Percentiles rank a stretch among this genome's conserved stretches.
phyloP scores from a whole-genome alignment of 177 flowering plant species.

The Vitis hybrid region DNA sequence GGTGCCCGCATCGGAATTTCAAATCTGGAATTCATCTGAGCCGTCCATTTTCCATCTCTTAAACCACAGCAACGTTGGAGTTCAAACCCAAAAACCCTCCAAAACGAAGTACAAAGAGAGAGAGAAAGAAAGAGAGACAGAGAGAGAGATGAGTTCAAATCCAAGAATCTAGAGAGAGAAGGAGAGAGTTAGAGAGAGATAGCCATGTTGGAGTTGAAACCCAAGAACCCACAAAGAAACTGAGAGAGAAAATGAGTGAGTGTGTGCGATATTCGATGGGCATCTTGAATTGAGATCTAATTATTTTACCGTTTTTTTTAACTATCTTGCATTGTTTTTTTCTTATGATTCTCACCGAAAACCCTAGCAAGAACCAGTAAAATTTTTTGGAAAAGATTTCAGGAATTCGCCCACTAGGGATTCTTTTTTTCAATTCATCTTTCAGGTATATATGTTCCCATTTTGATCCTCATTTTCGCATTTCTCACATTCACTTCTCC shows the following conservation, averaged over 20 bases:
- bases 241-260: conserved; percentile 14
- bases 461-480: not conserved
- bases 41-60: conserved; percentile 17
- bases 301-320: not conserved
- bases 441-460: conserved; percentile 37
- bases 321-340: not conserved
- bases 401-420: conserved; percentile 30
- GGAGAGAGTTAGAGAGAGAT: conserved; percentile 5
- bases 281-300: conserved; percentile 8
- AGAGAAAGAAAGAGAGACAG: too few relatives aligned
- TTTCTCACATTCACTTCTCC: not conserved
- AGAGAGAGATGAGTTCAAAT: too few relatives aligned
- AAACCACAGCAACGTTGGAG: not conserved
- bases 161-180: conserved; percentile 1
- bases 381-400: conserved; percentile 29
- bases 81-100: not conserved
- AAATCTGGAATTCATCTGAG: conserved; percentile 14
- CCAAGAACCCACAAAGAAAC: not conserved
- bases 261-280: not conserved
- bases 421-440: conserved; percentile 53
- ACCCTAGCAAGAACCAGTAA: conserved; percentile 14
- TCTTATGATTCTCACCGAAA: not conserved
- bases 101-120: too few relatives aligned
- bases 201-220: too few relatives aligned
- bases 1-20: conserved; percentile 1